Conservation (phyloP, 495 filamentous ascomycete genomes). For the Aspergillus mulundensis region DNA sequence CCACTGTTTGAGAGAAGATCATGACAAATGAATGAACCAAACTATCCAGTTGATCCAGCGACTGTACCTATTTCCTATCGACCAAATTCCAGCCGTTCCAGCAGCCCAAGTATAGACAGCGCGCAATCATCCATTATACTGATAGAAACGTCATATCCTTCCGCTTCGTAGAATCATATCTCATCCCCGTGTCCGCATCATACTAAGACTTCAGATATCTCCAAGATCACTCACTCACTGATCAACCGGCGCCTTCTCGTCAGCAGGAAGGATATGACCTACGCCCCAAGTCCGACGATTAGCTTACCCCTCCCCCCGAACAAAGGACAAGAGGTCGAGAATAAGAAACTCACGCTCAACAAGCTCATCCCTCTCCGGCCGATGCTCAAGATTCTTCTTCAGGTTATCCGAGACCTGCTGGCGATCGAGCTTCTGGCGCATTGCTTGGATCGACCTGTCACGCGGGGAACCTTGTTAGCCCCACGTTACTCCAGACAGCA, state of each 20-base stretch:
- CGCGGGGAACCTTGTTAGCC: too few species aligned
- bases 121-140: not conserved
- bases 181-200: too few species aligned
- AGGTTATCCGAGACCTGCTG: conserved; percentile 60
- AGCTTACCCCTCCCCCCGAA: too few species aligned
- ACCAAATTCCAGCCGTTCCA: not conserved
- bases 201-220: too few species aligned
- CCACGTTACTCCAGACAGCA: too few species aligned
- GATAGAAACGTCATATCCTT: not conserved
- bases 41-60: not conserved
- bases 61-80: not conserved
- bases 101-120: not conserved
- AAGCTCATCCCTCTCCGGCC: conserved; percentile 61
- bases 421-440: conserved; percentile 59
- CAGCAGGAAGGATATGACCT: conserved; percentile 78
- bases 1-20: not conserved
- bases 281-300: not conserved
- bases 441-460: conserved; percentile 59
- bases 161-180: not conserved
- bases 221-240: too few species aligned
- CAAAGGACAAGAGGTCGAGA: too few species aligned
- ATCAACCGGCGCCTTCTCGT: conserved; percentile 49
- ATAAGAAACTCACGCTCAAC: conserved; percentile 72
- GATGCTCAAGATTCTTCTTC: conserved; percentile 61
- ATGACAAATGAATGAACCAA: not conserved